Base-by-base conservation (phyloP, 2,329 filamentous ascomycete species). In the Pochonia chlamydosporia region DNA sequence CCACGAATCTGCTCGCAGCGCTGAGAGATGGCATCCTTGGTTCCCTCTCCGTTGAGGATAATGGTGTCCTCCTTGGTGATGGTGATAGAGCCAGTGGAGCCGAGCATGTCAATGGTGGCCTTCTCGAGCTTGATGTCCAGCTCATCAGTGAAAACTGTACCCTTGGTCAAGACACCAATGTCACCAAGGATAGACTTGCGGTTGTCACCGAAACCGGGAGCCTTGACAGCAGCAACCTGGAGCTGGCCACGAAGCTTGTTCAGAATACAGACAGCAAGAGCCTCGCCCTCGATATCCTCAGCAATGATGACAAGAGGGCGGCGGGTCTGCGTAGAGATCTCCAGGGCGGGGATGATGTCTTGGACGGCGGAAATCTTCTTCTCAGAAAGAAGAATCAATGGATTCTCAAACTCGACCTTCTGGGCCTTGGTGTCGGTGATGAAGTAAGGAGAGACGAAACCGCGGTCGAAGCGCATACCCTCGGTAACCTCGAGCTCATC, bases 21-120 rank as follows among this genome's bases (percentile, higher is more conserved):
- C 79, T 96, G 90, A 56, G 87, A 74, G 63, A 99, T 95, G 57
- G 80, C 70, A 65, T 99, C 93, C 81, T 97, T 96, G 84, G 76
- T 86, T 55, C 93, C 93, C 64, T 96, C 90, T 48, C 93, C 93
- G 72, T 99, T 99, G 54, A 99, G 83, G 65, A 99, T 84, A 70
- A 99, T 96, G 61, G 93, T 99, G 73, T 99, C 93, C 76, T 99
- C 93, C 82, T 99, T 99, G 70, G 93, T 99, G 75, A 99, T 97
- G 69, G 93, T 97, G 76, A 99, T 96, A 63, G 91, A 93, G 55
- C 93, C 93, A 58, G 93, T 97, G 50, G 89, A 93, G 59, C 93
- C 93, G 65, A 99, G 89, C 85, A 96, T 88, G 60, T 97, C 93
- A 52, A 87, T 78, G 41, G 91, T 97, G 52, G 89, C 86, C 84